Conservation (phyloP, 2,329 filamentous ascomycete species). For the Aspergillus sp. region DNA sequence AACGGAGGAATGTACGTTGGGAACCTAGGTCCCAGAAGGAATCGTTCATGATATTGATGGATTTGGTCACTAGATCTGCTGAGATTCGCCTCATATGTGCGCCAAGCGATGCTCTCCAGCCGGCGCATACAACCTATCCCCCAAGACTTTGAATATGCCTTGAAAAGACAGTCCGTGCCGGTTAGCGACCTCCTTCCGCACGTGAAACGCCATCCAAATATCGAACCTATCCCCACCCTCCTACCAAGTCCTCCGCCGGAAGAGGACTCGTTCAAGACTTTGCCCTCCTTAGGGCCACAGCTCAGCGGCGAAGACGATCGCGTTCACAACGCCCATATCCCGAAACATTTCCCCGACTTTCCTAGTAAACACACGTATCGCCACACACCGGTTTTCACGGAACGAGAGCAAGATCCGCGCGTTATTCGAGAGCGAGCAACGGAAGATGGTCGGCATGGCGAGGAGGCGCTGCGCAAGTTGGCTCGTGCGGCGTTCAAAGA, state of each 20-base stretch:
- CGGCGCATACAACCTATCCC: slow-evolving; percentile 59
- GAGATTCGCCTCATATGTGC: slow-evolving; percentile 55
- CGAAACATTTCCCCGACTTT: slow-evolving; percentile 61
- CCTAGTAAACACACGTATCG: slow-evolving; percentile 67
- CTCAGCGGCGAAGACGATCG: slow-evolving; percentile 52
- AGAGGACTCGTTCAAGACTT: slow-evolving; percentile 35
- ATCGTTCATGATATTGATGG: neutral
- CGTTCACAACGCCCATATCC: slow-evolving; percentile 56
- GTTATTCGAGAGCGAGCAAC: slow-evolving; percentile 64
- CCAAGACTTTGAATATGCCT: slow-evolving; percentile 58
- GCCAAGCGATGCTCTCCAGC: slow-evolving; percentile 59
- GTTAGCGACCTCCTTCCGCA: slow-evolving; percentile 38
- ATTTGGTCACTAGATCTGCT: slow-evolving; percentile 50
- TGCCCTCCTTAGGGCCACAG: slow-evolving; percentile 53
- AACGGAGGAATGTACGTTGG: slow-evolving; percentile 60
- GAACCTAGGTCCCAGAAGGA: neutral
- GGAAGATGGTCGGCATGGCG: slow-evolving; percentile 65
- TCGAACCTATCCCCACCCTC: slow-evolving; percentile 28
- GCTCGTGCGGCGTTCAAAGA: slow-evolving; percentile 51
- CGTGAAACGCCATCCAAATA: slow-evolving; percentile 31
- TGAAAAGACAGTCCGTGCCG: slow-evolving; percentile 32
- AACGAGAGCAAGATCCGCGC: slow-evolving; percentile 61
- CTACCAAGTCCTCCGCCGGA: slow-evolving; percentile 45
- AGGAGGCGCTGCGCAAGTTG: slow-evolving; percentile 65
- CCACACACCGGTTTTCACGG: slow-evolving; percentile 59